Percentiles rank a stretch among this genome's conserved stretches.
Evolutionary conservation across 208 protist species (phyloP).

Genomic region (Angomonas deanei): DNA sequence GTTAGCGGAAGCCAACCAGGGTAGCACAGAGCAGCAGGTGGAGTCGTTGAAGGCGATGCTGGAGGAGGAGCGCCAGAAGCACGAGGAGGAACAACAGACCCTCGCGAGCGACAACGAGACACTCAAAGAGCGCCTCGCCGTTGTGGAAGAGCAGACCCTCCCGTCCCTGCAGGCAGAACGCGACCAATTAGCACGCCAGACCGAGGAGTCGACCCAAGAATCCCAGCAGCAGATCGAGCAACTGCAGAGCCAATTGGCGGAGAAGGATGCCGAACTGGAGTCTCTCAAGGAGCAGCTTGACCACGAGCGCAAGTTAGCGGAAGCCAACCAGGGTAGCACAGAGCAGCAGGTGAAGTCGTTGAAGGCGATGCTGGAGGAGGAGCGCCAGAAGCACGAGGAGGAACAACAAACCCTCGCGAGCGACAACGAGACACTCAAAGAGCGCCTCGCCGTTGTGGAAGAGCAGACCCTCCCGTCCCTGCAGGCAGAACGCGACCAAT

Average conservation of each 20-base stretch:
- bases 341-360: no score
- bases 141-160: no score
- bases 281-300: conserved; percentile 6
- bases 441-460: not conserved
- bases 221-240: not conserved
- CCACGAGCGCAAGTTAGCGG: no score
- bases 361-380: not conserved
- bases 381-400: conserved; percentile 1
- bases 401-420: conserved; percentile 2
- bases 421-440: not conserved
- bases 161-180: no score
- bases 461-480: no score
- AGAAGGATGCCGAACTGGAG: not conserved
- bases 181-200: not conserved
- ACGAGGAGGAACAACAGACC: conserved; percentile 8
- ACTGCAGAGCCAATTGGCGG: not conserved
- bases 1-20: conserved; percentile 6
- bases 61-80: not conserved
- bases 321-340: no score
- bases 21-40: conserved; percentile 9
- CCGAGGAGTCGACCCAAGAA: conserved; percentile 7
- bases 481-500: no score
- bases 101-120: no score
- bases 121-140: no score
- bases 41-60: not conserved